phyloP scores from a whole-genome alignment of 495 filamentous ascomycete species.

The Neurospora sp. region DNA sequence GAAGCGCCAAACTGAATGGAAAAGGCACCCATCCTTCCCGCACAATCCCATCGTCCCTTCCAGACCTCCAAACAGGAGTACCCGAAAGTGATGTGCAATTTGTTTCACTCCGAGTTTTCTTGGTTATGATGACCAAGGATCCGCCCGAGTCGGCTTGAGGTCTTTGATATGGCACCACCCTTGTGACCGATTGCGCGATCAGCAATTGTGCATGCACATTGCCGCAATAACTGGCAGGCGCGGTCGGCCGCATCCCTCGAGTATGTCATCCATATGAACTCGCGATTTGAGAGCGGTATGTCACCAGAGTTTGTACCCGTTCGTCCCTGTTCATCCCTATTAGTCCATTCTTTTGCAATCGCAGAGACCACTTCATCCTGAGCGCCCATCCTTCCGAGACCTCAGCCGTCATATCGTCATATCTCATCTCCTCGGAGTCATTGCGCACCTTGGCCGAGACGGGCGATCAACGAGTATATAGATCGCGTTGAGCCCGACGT shows the following conservation, averaged over 20 bases:
- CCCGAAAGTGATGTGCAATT: not conserved
- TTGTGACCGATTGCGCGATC: constrained; percentile 26
- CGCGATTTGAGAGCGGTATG: constrained; percentile 17
- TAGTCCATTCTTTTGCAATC: not conserved
- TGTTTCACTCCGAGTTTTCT: not conserved
- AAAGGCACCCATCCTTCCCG: not conserved
- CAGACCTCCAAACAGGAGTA: not conserved
- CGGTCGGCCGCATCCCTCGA: not conserved
- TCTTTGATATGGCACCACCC: constrained; percentile 21
- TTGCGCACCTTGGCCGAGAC: not conserved
- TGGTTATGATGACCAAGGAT: not conserved
- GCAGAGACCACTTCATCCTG: not conserved
- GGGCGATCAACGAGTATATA: not conserved
- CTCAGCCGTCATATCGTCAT: not conserved
- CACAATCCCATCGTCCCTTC: not conserved
- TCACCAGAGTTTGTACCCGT: constrained; percentile 7
- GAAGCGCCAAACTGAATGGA: not conserved
- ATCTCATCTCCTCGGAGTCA: not conserved
- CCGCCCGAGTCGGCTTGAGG: not conserved
- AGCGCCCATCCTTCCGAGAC: not conserved
- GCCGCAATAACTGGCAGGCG: not conserved
- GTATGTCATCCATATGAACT: constrained; percentile 4
- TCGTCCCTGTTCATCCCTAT: not conserved
- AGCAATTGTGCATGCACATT: constrained; percentile 1
- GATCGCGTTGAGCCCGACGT: not conserved